These are phyloP conservation scores for Penicillium longicatenatum DNA, from an alignment of 495 filamentous ascomycete genomes.

Conservation along the genomic window DNA sequence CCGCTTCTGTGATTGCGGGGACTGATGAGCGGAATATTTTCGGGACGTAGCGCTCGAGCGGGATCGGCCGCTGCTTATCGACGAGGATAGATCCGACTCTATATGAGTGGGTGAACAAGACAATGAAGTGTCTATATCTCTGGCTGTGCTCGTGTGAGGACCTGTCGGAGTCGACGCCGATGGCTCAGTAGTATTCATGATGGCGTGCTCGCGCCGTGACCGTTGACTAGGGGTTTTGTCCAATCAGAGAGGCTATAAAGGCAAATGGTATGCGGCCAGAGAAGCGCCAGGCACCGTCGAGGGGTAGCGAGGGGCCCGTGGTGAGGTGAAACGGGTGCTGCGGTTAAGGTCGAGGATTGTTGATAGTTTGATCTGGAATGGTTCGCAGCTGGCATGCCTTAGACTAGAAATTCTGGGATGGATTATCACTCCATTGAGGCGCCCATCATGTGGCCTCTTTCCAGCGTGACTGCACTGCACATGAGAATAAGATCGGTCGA, in stretches of 20 bases:
- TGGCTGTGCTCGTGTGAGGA: constrained; percentile 13
- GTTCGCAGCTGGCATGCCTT: background rate
- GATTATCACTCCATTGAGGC: constrained; percentile 2
- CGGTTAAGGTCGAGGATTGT: background rate
- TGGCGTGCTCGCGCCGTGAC: constrained; percentile 37
- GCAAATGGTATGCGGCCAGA: constrained; percentile 17
- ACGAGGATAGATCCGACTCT: constrained; percentile 28
- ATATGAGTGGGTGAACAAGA: constrained; percentile 29
- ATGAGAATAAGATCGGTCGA: constrained; percentile 10
- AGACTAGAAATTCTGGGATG: background rate
- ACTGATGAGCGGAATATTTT: constrained; percentile 14
- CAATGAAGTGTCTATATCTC: constrained; percentile 28
- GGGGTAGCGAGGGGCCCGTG: background rate
- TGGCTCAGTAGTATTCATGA: constrained; percentile 42
- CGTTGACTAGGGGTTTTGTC: constrained; percentile 15
- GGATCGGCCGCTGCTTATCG: constrained; percentile 26
- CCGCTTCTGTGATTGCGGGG: constrained; percentile 14
- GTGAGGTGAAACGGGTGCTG: background rate
- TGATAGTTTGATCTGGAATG: background rate
- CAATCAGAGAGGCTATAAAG: constrained; percentile 11
- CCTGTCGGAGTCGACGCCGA: constrained; percentile 28
- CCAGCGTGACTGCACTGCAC: constrained; percentile 3
- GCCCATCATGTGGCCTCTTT: constrained; percentile 18
- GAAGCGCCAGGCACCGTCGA: constrained; percentile 5
- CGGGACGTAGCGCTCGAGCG: constrained; percentile 25